These are phyloP conservation scores for Candida tallmaniae DNA, from an alignment of 805 yeast species.

Conservation along the genomic window DNA sequence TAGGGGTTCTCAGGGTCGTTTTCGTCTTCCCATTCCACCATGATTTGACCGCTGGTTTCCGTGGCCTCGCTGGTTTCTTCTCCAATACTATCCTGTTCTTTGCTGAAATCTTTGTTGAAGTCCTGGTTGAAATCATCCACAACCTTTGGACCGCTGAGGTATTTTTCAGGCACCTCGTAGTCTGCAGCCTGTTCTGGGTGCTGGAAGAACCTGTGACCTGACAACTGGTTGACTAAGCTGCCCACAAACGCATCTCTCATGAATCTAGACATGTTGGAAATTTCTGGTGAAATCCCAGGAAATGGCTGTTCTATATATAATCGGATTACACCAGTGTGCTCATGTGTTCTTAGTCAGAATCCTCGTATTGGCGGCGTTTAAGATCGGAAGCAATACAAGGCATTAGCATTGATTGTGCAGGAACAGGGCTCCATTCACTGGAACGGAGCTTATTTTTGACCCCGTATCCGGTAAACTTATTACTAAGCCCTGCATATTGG, in stretches of 20 bases:
- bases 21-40: slow-evolving; percentile 33
- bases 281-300: no score
- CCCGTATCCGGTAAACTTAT: no score
- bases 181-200: slow-evolving; percentile 26
- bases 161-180: slow-evolving; percentile 29
- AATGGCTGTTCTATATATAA: no score
- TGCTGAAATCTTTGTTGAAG: neutral
- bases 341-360: no score
- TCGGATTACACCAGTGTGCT: no score
- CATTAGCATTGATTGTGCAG: no score
- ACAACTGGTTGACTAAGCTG: slow-evolving; percentile 22
- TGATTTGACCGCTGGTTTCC: slow-evolving; percentile 1
- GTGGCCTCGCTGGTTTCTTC: neutral
- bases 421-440: no score
- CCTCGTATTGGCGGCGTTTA: no score
- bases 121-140: neutral
- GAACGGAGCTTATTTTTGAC: no score
- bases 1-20: slow-evolving; percentile 55
- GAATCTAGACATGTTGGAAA: no score
- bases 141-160: slow-evolving; percentile 12
- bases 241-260: slow-evolving; percentile 31
- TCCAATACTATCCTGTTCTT: neutral
- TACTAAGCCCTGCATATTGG: no score
- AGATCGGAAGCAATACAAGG: no score
- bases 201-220: slow-evolving; percentile 18